Evolutionary conservation across 306 rosid species (phyloP).

Genomic region (Senna tora): DNA sequence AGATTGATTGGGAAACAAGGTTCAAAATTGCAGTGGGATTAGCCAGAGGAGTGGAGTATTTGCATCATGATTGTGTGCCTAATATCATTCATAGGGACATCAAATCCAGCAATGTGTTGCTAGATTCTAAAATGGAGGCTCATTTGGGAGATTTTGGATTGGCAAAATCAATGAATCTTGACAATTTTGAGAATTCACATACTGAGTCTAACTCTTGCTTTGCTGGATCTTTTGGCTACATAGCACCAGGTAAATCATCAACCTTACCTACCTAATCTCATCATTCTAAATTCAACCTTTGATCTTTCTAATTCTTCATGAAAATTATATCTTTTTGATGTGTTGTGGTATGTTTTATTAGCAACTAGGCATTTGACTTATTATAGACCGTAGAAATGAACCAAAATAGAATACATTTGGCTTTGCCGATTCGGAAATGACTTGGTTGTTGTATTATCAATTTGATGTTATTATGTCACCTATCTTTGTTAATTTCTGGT

Average conservation of each 20-base stretch:
- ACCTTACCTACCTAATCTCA: too few species aligned
- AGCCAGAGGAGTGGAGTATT: slow-evolving; percentile 87
- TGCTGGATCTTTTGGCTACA: slow-evolving; percentile 92
- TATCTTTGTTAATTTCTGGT: too few species aligned
- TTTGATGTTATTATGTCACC: too few species aligned
- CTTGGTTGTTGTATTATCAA: too few species aligned
- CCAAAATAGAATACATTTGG: too few species aligned
- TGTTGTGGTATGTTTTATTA: too few species aligned
- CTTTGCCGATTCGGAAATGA: too few species aligned
- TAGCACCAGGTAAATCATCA: slow-evolving; percentile 96
- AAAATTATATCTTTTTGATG: too few species aligned
- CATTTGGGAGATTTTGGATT: slow-evolving; percentile 97
- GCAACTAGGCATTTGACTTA: too few species aligned
- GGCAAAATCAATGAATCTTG: slow-evolving; percentile 62
- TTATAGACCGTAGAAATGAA: too few species aligned
- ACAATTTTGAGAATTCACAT: slow-evolving; percentile 63
- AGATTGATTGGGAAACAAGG: slow-evolving; percentile 89
- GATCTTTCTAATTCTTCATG: too few species aligned
- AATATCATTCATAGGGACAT: slow-evolving; percentile 90
- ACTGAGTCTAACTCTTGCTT: slow-evolving; percentile 78
- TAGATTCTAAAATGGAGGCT: slow-evolving; percentile 87
- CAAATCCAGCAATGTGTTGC: slow-evolving; percentile 80
- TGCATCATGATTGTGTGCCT: slow-evolving; percentile 91
- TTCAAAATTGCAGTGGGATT: slow-evolving; percentile 78
- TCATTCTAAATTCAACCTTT: too few species aligned